These are phyloP conservation scores for Mentha longifolia DNA, from an alignment of 257 asterid species.

Conservation along the genomic window DNA sequence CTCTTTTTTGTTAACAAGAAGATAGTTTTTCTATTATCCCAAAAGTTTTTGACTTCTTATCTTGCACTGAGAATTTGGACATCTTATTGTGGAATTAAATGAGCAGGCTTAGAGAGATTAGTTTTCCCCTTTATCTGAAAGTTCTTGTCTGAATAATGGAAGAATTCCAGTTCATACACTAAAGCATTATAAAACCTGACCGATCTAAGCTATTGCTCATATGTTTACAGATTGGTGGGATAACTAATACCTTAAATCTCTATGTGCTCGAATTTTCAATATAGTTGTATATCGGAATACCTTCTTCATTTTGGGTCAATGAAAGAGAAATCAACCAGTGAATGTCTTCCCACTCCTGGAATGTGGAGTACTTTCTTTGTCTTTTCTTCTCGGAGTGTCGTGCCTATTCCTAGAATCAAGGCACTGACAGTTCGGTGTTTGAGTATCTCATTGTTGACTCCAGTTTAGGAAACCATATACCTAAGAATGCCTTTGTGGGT, in stretches of 20 bases:
- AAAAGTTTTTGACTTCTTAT: slow-evolving; percentile 18
- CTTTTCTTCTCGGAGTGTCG: background rate
- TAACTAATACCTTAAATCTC: background rate
- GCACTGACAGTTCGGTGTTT: slow-evolving; percentile 2
- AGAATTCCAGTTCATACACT: background rate
- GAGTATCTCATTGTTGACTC: background rate
- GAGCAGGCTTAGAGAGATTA: background rate
- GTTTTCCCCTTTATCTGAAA: background rate
- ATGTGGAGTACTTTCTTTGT: slow-evolving; percentile 1
- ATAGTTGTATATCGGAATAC: background rate
- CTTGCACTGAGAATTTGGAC: background rate
- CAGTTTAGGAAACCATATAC: background rate
- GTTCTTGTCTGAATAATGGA: slow-evolving; percentile 12
- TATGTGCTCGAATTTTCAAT: background rate
- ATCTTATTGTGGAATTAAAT: slow-evolving; percentile 4
- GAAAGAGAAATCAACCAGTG: background rate
- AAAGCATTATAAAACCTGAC: background rate
- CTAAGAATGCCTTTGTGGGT: slow-evolving; percentile 16
- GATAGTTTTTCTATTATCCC: slow-evolving; percentile 4
- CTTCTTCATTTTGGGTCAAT: slow-evolving; percentile 16
- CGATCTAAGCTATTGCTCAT: slow-evolving; percentile 7
- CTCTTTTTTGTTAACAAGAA: slow-evolving; percentile 6
- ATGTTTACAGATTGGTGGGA: slow-evolving; percentile 10
- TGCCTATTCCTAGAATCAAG: slow-evolving; percentile 4
- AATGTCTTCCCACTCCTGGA: too few species aligned